Conservation (phyloP, 2,329 filamentous ascomycete genomes). For the Botrytis sinoallii region DNA sequence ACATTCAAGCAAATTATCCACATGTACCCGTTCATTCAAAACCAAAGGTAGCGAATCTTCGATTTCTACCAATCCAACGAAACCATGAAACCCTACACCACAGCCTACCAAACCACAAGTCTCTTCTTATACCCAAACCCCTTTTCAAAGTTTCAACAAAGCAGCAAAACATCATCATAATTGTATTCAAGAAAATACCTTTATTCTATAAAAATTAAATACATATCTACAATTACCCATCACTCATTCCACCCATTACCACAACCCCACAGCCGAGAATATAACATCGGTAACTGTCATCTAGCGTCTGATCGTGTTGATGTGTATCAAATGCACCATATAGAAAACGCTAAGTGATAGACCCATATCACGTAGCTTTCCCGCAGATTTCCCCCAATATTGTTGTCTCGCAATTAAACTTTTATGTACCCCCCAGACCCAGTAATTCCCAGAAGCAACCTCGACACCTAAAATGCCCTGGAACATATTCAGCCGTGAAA, state of each 20-base stretch:
- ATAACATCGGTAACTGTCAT: background rate
- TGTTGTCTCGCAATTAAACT: background rate
- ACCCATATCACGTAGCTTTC: background rate
- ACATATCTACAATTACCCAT: background rate
- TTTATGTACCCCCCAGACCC: background rate
- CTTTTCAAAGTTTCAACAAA: background rate
- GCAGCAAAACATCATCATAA: background rate
- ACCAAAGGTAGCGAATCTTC: background rate
- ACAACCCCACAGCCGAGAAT: background rate
- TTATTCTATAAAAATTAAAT: background rate
- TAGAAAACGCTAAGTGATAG: background rate
- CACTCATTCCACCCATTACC: background rate
- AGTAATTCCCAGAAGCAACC: background rate
- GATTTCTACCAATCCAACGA: background rate
- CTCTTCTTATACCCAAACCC: background rate
- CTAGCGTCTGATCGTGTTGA: background rate
- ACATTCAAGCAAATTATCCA: no score
- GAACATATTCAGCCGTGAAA: constrained; percentile 1
- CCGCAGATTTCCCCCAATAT: background rate
- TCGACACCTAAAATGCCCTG: background rate
- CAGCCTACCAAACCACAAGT: background rate
- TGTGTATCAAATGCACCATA: background rate
- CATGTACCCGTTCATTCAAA: background rate
- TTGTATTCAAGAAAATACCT: background rate
- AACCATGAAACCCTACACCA: background rate